These are phyloP conservation scores for Alnus rubra DNA, from an alignment of 306 rosid genomes.

Conservation along the genomic window DNA sequence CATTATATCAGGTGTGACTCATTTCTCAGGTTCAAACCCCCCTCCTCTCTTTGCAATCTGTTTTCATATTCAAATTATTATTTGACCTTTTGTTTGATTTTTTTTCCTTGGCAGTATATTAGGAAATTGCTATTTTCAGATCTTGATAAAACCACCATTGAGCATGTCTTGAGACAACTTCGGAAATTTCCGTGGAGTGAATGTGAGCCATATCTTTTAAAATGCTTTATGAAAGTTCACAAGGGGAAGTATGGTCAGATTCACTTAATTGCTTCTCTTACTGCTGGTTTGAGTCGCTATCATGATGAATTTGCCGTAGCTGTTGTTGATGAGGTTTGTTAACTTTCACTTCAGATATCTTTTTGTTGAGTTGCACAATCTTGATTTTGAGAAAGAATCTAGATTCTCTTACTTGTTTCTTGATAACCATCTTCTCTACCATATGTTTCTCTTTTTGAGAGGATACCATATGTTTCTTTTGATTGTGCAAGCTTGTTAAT, in stretches of 20 bases:
- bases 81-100: constrained; percentile 10
- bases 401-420: background rate
- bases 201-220: constrained; percentile 84
- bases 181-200: constrained; percentile 98
- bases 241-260: constrained; percentile 99
- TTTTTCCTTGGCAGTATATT: constrained; percentile 67
- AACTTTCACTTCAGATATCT: constrained; percentile 15
- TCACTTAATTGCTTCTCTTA: constrained; percentile 92
- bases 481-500: background rate
- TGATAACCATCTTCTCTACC: background rate
- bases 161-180: constrained; percentile 95
- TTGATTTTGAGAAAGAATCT: constrained; percentile 26
- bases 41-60: background rate
- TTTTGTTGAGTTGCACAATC: constrained; percentile 21
- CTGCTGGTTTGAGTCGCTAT: constrained; percentile 96
- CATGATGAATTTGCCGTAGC: constrained; percentile 97
- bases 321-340: constrained; percentile 90
- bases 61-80: constrained; percentile 16
- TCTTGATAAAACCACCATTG: constrained; percentile 93
- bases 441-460: background rate
- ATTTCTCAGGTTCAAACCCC: constrained; percentile 8
- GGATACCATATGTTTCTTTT: background rate
- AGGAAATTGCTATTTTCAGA: constrained; percentile 92
- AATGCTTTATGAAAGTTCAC: constrained; percentile 97
- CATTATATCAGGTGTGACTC: constrained; percentile 83